These are phyloP conservation scores for Hypoxylon sp. DNA, from an alignment of 2,329 filamentous ascomycete species.

Conservation along the genomic window DNA sequence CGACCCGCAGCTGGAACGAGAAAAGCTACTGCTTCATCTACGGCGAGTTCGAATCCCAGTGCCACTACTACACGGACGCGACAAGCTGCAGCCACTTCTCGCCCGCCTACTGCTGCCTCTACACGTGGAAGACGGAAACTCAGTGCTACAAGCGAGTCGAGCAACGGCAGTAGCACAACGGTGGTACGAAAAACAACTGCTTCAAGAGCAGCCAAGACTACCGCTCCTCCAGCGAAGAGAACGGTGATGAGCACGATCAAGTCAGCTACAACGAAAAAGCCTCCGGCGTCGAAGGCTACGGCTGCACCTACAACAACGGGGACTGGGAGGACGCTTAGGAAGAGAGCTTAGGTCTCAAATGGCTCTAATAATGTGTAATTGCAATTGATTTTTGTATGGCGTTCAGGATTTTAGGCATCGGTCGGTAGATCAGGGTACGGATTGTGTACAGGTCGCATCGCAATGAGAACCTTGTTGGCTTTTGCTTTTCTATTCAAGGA, in stretches of 20 bases:
- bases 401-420: constrained; percentile 35
- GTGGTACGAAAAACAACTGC: constrained; percentile 69
- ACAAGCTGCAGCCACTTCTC: constrained; percentile 56
- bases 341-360: constrained; percentile 59
- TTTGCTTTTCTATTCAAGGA: constrained; percentile 36
- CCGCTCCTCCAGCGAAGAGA: constrained; percentile 62
- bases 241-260: constrained; percentile 69
- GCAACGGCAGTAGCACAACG: constrained; percentile 74
- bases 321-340: constrained; percentile 68
- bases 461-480: constrained; percentile 41
- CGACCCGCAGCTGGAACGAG: constrained; percentile 63
- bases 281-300: constrained; percentile 60
- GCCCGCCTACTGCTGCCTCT: constrained; percentile 58
- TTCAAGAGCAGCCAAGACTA: constrained; percentile 56
- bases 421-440: constrained; percentile 22
- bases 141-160: constrained; percentile 74
- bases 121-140: constrained; percentile 67
- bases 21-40: constrained; percentile 64
- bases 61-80: constrained; percentile 53
- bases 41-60: constrained; percentile 57
- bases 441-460: constrained; percentile 32
- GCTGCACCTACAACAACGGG: constrained; percentile 59
- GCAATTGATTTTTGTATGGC: constrained; percentile 34
- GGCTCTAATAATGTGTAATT: constrained; percentile 34
- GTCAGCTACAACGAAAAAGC: constrained; percentile 65